Evolutionary conservation across 129 eudicot genomes (phyloP).

Genomic region (Arctium lappa): DNA sequence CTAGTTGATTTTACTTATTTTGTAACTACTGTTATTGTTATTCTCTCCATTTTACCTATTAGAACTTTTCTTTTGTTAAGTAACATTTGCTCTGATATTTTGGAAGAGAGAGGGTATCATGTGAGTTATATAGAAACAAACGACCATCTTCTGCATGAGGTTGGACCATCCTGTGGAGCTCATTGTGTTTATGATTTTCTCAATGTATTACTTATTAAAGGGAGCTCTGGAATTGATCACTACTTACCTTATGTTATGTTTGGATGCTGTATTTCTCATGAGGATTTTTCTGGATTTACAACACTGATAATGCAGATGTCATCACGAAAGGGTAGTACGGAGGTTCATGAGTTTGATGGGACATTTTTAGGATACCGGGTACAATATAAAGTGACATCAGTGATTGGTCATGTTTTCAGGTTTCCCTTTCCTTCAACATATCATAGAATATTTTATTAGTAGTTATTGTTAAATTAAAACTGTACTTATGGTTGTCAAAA

Average conservation of each 20-base stretch:
- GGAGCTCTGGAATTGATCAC: background rate
- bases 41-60: background rate
- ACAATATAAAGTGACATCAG: conserved; percentile 83
- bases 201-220: background rate
- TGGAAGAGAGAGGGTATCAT: background rate
- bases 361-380: conserved; percentile 56
- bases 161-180: background rate
- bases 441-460: background rate
- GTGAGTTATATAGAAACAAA: background rate
- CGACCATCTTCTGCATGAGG: background rate
- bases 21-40: background rate
- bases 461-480: background rate
- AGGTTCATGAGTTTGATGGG: conserved; percentile 94
- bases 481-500: background rate
- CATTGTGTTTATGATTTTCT: background rate
- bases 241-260: background rate
- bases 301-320: conserved; percentile 63
- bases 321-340: conserved; percentile 82
- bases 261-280: background rate
- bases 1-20: background rate
- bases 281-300: background rate
- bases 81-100: background rate
- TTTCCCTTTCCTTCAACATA: conserved; percentile 22
- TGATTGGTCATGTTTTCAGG: conserved; percentile 98
- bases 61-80: background rate